Conservation (phyloP, 2,329 filamentous ascomycete species). For the Graphium sp. region DNA sequence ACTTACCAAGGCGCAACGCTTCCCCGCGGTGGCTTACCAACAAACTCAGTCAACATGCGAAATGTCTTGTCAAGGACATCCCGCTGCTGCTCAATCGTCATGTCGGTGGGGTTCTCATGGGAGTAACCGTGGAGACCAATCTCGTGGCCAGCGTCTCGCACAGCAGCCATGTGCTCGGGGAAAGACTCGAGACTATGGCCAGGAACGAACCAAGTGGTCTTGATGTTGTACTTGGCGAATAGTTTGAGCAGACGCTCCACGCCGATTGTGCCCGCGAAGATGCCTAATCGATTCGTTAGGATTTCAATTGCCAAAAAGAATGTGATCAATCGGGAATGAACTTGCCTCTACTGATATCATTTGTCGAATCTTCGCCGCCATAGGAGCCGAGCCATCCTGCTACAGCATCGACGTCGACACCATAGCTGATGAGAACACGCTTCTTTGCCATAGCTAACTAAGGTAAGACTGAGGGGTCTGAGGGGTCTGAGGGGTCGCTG, state of each 20-base stretch:
- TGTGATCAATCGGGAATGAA: background rate
- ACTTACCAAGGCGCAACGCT: constrained; percentile 47
- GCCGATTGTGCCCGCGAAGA: constrained; percentile 54
- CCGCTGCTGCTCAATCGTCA: constrained; percentile 59
- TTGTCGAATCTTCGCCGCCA: constrained; percentile 54
- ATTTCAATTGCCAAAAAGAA: background rate
- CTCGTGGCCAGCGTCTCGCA: constrained; percentile 28
- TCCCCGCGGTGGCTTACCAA: constrained; percentile 53
- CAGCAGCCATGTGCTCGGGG: constrained; percentile 23
- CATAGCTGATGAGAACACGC: constrained; percentile 32
- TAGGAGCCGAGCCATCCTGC: constrained; percentile 64
- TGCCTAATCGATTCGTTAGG: too few species aligned
- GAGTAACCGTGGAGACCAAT: constrained; percentile 53
- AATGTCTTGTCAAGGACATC: constrained; percentile 63
- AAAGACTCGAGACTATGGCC: constrained; percentile 31
- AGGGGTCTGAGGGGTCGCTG: too few species aligned
- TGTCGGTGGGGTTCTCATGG: constrained; percentile 56
- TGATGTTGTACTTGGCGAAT: constrained; percentile 57
- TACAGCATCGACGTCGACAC: constrained; percentile 62
- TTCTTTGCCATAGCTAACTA: constrained; percentile 17
- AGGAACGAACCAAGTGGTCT: constrained; percentile 37
- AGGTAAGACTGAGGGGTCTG: background rate
- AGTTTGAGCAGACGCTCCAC: constrained; percentile 50
- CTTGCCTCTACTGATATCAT: constrained; percentile 52
- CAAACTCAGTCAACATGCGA: constrained; percentile 50